Base-by-base conservation (phyloP, 2,329 filamentous ascomycete genomes). In the Myriosclerotinia duriaeana region DNA sequence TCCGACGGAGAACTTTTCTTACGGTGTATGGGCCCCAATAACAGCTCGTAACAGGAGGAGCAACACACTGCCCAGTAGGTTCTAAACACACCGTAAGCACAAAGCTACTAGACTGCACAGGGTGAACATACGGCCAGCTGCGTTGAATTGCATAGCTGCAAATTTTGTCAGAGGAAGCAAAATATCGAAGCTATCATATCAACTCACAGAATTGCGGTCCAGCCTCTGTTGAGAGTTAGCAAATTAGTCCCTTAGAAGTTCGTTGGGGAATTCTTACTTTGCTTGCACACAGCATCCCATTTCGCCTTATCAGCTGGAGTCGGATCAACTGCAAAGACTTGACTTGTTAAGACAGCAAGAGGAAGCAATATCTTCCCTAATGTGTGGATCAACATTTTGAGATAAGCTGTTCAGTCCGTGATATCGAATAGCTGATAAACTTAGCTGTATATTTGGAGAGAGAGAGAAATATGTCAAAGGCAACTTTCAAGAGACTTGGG, bases 1-100 rank as follows among this genome's bases (percentile, higher is more conserved):
- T 22, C 11, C 22, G 1, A 36, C n/a, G 11, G 26, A 22, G 12
- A 48, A 22, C 5, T 7, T 46, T 14, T 59, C 56, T 59, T 48
- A 59, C 56, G 14, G 42, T 50, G 14, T 61, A 61, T 61, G 58
- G 58, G 3, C 58, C 58, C 58, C 58, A 61, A 40, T 61, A 61
- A 61, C 58, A 61, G 14, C 5, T 61, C 15, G 44, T 61, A 14
- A 61, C 14, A 26, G 44, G 58, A 40, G 58, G 58, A 8, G 58
- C 58, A 20, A 61, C 34, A 20, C 58, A 61, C 50, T 61, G 44
- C 2, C 58, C 58, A 50, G 58, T 61, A 2, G 58, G 58, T 20
- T 61, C 58, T 61, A 12, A 12, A 50, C 7, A 26, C 3, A 0
- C 14, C 50, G 26, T 61, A 61, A 61, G 58, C n/a, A 61, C 8